A percentile compares a stretch with the other conserved stretches of the same genome.
These are phyloP conservation scores for Phytophthora chlamydospora DNA, from an alignment of 352 stramenopile genomes.

Conservation along the genomic window DNA sequence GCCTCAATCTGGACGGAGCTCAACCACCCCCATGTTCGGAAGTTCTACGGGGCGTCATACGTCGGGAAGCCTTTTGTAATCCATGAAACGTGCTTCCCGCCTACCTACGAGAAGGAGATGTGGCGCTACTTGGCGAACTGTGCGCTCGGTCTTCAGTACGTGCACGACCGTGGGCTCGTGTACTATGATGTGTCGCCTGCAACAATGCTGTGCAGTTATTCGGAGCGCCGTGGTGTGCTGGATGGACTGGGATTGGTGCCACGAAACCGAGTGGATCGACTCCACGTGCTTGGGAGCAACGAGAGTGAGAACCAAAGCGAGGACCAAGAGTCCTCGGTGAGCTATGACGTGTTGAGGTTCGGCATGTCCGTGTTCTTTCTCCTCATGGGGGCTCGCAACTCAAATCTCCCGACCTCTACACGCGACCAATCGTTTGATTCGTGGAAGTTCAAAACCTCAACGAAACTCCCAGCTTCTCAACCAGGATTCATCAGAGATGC, in stretches of 20 bases:
- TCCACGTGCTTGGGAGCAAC: constrained; percentile 13
- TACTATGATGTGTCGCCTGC: constrained; percentile 28
- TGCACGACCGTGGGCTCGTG: constrained; percentile 38
- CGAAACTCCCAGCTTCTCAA: constrained; percentile 17
- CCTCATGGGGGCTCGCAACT: constrained; percentile 25
- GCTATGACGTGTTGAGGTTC: constrained; percentile 29
- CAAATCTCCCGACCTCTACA: constrained; percentile 19
- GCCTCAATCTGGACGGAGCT: constrained; percentile 36
- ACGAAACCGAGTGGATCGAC: constrained; percentile 24
- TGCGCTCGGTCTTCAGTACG: constrained; percentile 40
- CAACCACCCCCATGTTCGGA: constrained; percentile 38
- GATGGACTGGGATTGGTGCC: constrained; percentile 30
- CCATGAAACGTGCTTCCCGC: constrained; percentile 31
- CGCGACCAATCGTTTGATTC: constrained; percentile 31
- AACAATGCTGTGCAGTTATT: constrained; percentile 29
- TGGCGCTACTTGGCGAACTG: constrained; percentile 34
- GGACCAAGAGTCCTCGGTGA: constrained; percentile 18
- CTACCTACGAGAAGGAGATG: constrained; percentile 35
- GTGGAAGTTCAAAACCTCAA: constrained; percentile 30
- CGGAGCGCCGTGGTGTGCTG: constrained; percentile 28
- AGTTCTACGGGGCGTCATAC: constrained; percentile 43
- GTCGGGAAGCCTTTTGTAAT: constrained; percentile 42
- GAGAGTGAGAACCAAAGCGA: not conserved
- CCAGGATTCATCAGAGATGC: constrained; percentile 23
- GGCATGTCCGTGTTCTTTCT: constrained; percentile 31